phyloP scores from a whole-genome alignment of 441 rosid genomes.

The Erodium moschatum region DNA sequence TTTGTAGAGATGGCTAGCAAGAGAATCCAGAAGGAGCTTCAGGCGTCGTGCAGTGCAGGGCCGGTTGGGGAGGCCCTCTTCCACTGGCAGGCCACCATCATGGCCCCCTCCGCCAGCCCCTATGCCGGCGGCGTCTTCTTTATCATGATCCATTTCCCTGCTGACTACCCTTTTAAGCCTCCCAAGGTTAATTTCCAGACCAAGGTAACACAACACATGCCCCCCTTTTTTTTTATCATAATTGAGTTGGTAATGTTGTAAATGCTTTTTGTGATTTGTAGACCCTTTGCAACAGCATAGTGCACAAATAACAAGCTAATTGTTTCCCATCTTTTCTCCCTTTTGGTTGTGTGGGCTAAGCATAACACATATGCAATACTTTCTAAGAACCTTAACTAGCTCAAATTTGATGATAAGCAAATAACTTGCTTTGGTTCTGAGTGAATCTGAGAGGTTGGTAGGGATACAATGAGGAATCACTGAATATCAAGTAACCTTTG shows the following conservation, averaged over 20 bases:
- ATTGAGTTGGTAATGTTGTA: not conserved
- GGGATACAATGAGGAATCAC: not conserved
- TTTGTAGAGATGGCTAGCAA: not conserved
- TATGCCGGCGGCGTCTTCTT: constrained; percentile 7
- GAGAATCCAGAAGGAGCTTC: constrained; percentile 13
- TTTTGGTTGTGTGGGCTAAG: too few relatives aligned
- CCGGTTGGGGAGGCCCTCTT: constrained; percentile 9
- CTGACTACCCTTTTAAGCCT: constrained; percentile 11
- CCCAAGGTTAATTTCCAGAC: constrained; percentile 10
- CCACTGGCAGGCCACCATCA: constrained; percentile 7
- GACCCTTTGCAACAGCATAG: too few relatives aligned
- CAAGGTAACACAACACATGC: too few relatives aligned
- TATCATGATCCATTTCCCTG: constrained; percentile 3
- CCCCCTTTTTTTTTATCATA: too few relatives aligned
- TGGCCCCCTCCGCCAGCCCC: not conserved
- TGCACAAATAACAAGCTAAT: too few relatives aligned
- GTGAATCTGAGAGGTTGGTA: not conserved
- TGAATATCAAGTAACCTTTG: not conserved
- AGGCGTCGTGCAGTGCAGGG: constrained; percentile 13
- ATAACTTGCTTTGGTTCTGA: not conserved
- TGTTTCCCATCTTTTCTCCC: too few relatives aligned
- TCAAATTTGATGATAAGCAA: not conserved
- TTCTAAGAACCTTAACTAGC: not conserved
- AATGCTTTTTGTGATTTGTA: too few relatives aligned
- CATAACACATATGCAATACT: too few relatives aligned